Evolutionary conservation across 192 early-diverging fungal species (phyloP).

Genomic region (Podila horticola): DNA sequence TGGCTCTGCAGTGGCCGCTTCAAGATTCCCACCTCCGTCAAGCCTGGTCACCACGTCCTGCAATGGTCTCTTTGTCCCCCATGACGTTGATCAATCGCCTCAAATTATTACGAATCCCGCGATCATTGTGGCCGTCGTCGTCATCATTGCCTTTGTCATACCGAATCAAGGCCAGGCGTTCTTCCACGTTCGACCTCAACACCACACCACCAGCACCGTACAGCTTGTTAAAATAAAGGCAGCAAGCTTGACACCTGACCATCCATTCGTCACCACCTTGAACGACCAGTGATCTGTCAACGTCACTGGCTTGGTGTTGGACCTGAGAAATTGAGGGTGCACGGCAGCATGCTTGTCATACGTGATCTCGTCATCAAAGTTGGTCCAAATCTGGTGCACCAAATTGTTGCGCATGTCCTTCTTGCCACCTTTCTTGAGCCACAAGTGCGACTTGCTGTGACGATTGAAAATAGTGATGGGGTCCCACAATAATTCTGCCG

Average conservation of each 20-base stretch:
- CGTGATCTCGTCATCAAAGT: neutral
- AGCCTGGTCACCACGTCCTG: no score
- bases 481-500: constrained; percentile 7
- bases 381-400: constrained; percentile 10
- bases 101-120: neutral
- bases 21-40: no score
- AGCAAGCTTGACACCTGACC: constrained; percentile 7
- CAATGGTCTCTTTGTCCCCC: neutral
- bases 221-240: constrained; percentile 8
- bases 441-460: constrained; percentile 15
- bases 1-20: no score
- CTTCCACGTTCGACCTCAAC: constrained; percentile 4
- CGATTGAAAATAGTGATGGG: constrained; percentile 10
- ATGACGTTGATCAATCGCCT: neutral
- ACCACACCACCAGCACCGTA: neutral
- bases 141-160: no score
- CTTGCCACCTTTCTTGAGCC: constrained; percentile 13
- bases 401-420: constrained; percentile 21
- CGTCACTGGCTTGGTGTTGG: constrained; percentile 4
- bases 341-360: constrained; percentile 1
- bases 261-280: constrained; percentile 2
- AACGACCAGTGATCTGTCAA: constrained; percentile 14
- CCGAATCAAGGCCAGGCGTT: neutral
- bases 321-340: constrained; percentile 11
- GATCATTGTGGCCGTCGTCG: neutral